Base-by-base conservation (phyloP, 257 asterid species). In the Craterostigma plantagineum region DNA sequence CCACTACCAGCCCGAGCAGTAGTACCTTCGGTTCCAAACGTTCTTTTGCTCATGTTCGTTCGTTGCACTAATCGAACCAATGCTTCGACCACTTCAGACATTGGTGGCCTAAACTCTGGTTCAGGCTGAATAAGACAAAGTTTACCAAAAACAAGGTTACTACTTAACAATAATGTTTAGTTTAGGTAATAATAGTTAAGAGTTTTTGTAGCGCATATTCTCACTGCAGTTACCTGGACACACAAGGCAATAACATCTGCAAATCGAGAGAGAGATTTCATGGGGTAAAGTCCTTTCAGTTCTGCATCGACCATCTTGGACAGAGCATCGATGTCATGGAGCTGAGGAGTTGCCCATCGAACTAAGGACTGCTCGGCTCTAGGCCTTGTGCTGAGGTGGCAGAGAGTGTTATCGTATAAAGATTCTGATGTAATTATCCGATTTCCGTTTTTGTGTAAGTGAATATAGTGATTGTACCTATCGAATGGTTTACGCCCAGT, bases 331-430 rank as follows among this genome's bases (percentile, higher is more conserved):
- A 87, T 82, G 52, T 87, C 95, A 40, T 87, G 98, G 67, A 87
- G 91, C 66, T 82, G 95, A 34, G 98, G 98, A n/a, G 95, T 73
- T 0, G 93, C 95, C 98, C 98, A 87, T 27, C 92, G 77, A 45
- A 87, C 98, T 59, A 87, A 55, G 38, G 86, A 79, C 61, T 87
- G 98, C 60, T 87, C 98, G 3, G 75, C 43, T 63, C 94, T 76
- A 27, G 80, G 46, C 70, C 85, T 79, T 53, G 86, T 49, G 64
- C 95, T 86, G 79, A n/a, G n/a, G 2, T 6, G 6, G 30, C 30
- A 23, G 30, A 23, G 30, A 23, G 30, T 23, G 6, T 23, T 23
- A 23, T n/a, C n/a, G 6, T 23, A 23, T 23, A 23, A 23, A 23
- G 2, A 6, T 23, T 23, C 30, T n/a, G n/a, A n/a, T n/a, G n/a